Evolutionary conservation across 768 basidiomycete genomes (phyloP), one percentile per base, ranked within the genome.

Genomic region (Gymnopilus dilepis): DNA sequence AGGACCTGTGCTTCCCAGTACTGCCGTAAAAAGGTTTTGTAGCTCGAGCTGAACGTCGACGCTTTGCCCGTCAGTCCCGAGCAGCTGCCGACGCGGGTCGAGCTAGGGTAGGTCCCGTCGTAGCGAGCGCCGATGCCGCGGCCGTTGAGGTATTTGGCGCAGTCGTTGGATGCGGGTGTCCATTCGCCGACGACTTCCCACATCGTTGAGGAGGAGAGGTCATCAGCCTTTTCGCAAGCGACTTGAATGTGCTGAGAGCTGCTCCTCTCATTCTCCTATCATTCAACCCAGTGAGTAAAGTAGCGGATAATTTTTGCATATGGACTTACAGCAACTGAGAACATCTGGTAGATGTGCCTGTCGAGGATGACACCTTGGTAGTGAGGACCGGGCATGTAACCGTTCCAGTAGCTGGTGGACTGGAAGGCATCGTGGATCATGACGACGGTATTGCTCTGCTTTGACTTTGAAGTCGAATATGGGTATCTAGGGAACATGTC

Each of bases 171-270:
- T 4, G 89, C 89, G 4, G 91, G 83, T 0, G 88, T 85, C 88
- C 92, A 96, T 76, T 97, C 95, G 38, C 94, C 94, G 30, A 95
- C 91, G 43, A 95, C 78, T 17, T 85, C 81, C 93, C 90, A 93
- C 30, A 95, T 80, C 28, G 84, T 80, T 65, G 84, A 86, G 17
- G 69, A 69, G 0, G 82, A 72, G 12, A 93, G 78, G 3, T 74
- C 68, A 7, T 76, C 71, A 15, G 74, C 78, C 22, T 75, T 72
- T 47, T 62, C 61, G 67, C 92, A 94, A 3, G 86, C 87, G 1
- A 76, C 69, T 38, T 72, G 55, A 56, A 92, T 89, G 65, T 92
- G 90, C 53, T 86, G 72, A 12, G 34, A 69, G 53, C 83, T 59
- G 51, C 72, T 74, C 72, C 78, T 76, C 21, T 74, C 67, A 58